Base-by-base conservation (phyloP, 192 early-diverging fungal genomes). In the Rhizoclosmatium globosum region DNA sequence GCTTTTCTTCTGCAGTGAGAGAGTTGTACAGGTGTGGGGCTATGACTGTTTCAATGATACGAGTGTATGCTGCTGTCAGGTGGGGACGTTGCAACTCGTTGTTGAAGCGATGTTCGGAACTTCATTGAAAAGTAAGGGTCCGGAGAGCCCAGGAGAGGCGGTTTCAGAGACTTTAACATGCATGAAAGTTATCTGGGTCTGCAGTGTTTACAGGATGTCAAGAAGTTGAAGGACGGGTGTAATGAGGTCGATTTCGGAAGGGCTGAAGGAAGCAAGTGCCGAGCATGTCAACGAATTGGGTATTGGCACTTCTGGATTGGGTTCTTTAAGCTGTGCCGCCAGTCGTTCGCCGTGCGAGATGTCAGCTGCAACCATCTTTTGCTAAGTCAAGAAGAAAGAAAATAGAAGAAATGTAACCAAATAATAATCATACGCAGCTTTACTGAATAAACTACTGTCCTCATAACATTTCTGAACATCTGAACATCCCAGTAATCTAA, bases 51-150 rank as follows among this genome's bases (percentile, higher is more conserved):
- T 11, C 13, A 58, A 72, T 72, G 48, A 72, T 17, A 9, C 48
- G n/a, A 9, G 21, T 23, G 38, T 72, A 72, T 21, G 31, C 50
- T 44, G 9, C 47, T 9, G 7, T 50, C 7, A 72, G 47, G 15
- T 9, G 7, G 17, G 53, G 17, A 39, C 21, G 17, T 50, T 57
- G 2, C 38, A 19, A 72, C n/a, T 15, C 70, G 57, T 21, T 53
- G 21, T 50, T 72, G 70, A 39, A 72, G 70, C 9, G 70, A 46
- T 11, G 53, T 31, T 31, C 70, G 70, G 23, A 72, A 53, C 70
- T 38, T 50, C n/a, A 72, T 72, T 21, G 17, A 23, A 7, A 50
- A 44, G 38, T 47, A 72, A 2, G 56, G 23, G 2, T 72, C 70
- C 2, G 13, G 17, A 17, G n/a, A 68, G 38, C 67, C 67, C 15